Conservation (phyloP, 176 grass and related monocot genomes). For the Carex parvula region DNA sequence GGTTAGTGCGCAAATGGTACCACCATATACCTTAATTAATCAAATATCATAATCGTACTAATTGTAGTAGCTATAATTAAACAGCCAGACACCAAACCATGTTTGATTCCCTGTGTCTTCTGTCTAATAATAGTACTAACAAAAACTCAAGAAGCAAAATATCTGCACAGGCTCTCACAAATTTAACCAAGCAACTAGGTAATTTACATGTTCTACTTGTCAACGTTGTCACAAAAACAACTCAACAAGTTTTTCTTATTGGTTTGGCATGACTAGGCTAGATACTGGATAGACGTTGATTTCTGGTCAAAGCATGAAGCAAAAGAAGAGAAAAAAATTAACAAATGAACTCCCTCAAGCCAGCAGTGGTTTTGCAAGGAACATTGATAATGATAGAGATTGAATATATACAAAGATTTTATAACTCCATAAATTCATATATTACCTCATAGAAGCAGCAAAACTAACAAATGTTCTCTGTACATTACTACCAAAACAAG, state of each 20-base stretch:
- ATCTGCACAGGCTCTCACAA: background rate
- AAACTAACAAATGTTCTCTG: slow-evolving; percentile 27
- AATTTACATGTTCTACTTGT: background rate
- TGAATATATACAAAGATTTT: slow-evolving; percentile 13
- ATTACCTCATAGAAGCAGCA: slow-evolving; percentile 25
- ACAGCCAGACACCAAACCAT: slow-evolving; percentile 1
- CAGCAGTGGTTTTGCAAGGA: background rate
- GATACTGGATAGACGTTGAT: slow-evolving; percentile 5
- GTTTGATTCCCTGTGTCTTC: background rate
- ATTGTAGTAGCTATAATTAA: background rate
- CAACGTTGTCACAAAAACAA: background rate
- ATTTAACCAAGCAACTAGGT: background rate
- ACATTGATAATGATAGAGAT: background rate
- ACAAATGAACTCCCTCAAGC: background rate
- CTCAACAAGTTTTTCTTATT: background rate
- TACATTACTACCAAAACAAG: slow-evolving; percentile 26
- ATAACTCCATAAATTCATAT: slow-evolving; percentile 9
- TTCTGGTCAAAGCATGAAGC: background rate
- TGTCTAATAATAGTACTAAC: background rate
- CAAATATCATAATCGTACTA: background rate
- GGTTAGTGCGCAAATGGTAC: slow-evolving; percentile 4
- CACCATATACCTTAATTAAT: background rate
- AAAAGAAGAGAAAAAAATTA: background rate
- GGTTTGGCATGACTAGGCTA: background rate
- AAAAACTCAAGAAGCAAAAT: background rate